Base-by-base conservation (phyloP, 169 alveolate species). In the Plasmodium vivax region DNA sequence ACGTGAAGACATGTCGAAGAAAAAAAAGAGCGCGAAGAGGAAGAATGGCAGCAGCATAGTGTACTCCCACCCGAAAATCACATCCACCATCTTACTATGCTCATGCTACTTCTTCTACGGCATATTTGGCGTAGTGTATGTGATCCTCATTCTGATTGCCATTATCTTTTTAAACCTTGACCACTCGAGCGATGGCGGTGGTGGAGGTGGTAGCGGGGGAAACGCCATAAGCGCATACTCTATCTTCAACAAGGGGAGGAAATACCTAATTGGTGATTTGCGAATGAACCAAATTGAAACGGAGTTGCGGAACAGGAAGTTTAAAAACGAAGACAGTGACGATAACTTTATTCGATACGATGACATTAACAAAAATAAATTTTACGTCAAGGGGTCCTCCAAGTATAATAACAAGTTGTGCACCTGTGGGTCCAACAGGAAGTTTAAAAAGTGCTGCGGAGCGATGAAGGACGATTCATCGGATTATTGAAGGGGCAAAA, bases 381-480 rank as follows among this genome's bases (percentile, higher is more conserved):
- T 85, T 14, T 74, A 85, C 54, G 62, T 85, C 36, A 85, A 85
- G 80, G 93, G 93, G 80, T 73, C 41, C n/a, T 85, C 93, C 36
- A 85, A 85, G 56, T 85, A 85, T 85, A 85, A 85, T 32, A 85
- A 85, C 62, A 85, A 85, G 36, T 77, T 74, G 62, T 85, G 93
- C 62, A 85, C 93, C 3, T 85, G 93, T 51, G 93, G 93, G 27
- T 85, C 93, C 30, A 85, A 75, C 54, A 85, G 75, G 41, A 85
- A 85, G 30, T 85, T 85, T 85, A 85, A 85, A 54, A 85, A 85
- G 54, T 85, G 93, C 34, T 85, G 93, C 75, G 93, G 93, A 23
- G 34, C 27, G 8, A 84, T 84, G 27, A 84, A 72, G 34, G 73
- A 84, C 32, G 62, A 72, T 73, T 84, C 74, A 43, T 84, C 93